These are phyloP conservation scores for Tetrahymena borealis DNA, from an alignment of 73 alveolate species.

Conservation along the genomic window DNA sequence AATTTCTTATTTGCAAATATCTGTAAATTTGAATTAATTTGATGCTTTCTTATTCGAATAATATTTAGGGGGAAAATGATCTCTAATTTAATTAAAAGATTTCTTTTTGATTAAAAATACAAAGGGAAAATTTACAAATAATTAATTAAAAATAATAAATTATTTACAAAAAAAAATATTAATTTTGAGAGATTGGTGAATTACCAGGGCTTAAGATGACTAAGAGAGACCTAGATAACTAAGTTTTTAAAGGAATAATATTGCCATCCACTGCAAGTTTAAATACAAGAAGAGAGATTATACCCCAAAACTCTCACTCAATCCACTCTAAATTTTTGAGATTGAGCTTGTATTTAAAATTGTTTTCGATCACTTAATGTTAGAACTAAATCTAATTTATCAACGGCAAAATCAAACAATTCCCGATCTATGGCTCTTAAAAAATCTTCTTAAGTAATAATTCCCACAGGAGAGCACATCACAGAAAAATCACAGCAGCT, in stretches of 20 bases:
- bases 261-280: conserved; percentile 2
- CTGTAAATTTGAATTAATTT: too few relatives aligned
- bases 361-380: conserved; percentile 1
- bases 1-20: too few relatives aligned
- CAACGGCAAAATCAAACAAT: not conserved
- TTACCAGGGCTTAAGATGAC: not conserved
- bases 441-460: not conserved
- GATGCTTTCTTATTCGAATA: too few relatives aligned
- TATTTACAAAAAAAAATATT: not conserved
- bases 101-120: not conserved
- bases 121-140: not conserved
- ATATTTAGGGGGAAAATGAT: not conserved
- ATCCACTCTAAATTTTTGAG: not conserved
- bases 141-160: not conserved
- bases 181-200: not conserved
- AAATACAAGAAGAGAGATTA: not conserved
- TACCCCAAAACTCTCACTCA: not conserved
- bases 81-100: not conserved
- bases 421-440: not conserved
- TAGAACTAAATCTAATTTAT: not conserved
- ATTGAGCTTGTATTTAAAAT: not conserved
- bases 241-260: not conserved
- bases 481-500: not conserved
- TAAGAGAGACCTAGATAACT: not conserved
- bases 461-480: conserved; percentile 4